A percentile compares a stretch with the other conserved stretches of the same genome.
Conservation (phyloP, 768 basidiomycete genomes). For the Tremella yokohamensis region DNA sequence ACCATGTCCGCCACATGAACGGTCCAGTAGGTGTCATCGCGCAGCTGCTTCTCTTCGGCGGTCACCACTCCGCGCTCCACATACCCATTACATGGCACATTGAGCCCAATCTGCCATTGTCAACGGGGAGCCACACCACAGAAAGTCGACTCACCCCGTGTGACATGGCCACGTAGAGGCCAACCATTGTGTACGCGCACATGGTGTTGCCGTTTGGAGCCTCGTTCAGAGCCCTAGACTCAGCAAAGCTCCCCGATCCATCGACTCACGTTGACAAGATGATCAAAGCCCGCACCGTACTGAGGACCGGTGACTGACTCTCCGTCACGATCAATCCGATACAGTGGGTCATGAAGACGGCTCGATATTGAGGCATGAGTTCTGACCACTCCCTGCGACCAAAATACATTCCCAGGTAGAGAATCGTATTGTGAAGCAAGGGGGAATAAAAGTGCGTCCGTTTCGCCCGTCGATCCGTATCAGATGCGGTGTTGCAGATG, state of each 20-base stretch:
- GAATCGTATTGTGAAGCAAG: slow-evolving; percentile 3
- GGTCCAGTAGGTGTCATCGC: slow-evolving; percentile 9
- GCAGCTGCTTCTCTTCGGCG: slow-evolving; percentile 4
- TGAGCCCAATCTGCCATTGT: slow-evolving; percentile 1
- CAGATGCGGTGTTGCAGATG: not conserved
- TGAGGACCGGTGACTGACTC: not conserved
- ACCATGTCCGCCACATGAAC: slow-evolving; percentile 7
- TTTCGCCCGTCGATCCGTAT: too few species aligned
- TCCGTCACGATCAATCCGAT: not conserved
- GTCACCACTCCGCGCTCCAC: slow-evolving; percentile 1
- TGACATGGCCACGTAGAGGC: not conserved
- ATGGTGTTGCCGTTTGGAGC: not conserved
- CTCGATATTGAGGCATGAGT: slow-evolving; percentile 1
- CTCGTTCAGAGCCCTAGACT: slow-evolving; percentile 1
- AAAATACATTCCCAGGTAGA: slow-evolving; percentile 5
- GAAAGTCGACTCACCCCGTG: slow-evolving; percentile 2
- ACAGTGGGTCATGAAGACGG: slow-evolving; percentile 4
- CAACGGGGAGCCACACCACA: not conserved
- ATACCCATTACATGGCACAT: slow-evolving; percentile 5
- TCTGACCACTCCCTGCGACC: not conserved
- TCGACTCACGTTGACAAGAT: slow-evolving; percentile 2
- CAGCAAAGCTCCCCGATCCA: not conserved
- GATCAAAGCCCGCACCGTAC: slow-evolving; percentile 6
- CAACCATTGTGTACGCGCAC: slow-evolving; percentile 5
- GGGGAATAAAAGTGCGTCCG: slow-evolving; percentile 5